Evolutionary conservation across 192 early-diverging fungal species (phyloP).

Genomic region (Backusella westeae): DNA sequence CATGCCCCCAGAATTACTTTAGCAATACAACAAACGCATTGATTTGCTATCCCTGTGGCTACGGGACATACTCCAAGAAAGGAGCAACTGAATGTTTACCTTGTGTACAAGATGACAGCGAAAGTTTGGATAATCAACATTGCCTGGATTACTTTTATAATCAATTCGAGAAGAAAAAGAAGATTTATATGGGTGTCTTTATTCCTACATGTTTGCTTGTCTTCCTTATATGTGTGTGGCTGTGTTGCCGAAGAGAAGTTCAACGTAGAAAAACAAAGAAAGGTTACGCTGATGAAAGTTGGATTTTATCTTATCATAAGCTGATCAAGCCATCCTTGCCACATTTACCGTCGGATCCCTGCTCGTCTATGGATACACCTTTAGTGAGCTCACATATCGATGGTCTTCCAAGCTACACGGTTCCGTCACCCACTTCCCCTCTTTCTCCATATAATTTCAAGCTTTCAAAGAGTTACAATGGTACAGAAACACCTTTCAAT

Average conservation of each 20-base stretch:
- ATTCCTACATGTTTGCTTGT: constrained; percentile 5
- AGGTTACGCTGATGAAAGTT: not conserved
- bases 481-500: not conserved
- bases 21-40: not conserved
- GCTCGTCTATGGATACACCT: not conserved
- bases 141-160: not conserved
- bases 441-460: constrained; percentile 1
- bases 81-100: not conserved
- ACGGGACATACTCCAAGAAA: not conserved
- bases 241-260: not conserved
- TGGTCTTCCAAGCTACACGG: not conserved
- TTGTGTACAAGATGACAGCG: not conserved
- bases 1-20: not conserved
- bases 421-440: not conserved
- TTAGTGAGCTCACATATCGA: not conserved
- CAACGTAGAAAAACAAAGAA: not conserved
- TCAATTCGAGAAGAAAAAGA: not conserved
- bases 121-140: not conserved
- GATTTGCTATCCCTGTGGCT: not conserved
- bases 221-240: not conserved
- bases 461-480: not conserved
- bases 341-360: not conserved
- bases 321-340: not conserved
- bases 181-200: not conserved
- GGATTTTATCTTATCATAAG: not conserved